A percentile compares a stretch with the other conserved stretches of the same genome.
These are phyloP conservation scores for Naganishia friedmannii DNA, from an alignment of 768 basidiomycete species.

Conservation along the genomic window DNA sequence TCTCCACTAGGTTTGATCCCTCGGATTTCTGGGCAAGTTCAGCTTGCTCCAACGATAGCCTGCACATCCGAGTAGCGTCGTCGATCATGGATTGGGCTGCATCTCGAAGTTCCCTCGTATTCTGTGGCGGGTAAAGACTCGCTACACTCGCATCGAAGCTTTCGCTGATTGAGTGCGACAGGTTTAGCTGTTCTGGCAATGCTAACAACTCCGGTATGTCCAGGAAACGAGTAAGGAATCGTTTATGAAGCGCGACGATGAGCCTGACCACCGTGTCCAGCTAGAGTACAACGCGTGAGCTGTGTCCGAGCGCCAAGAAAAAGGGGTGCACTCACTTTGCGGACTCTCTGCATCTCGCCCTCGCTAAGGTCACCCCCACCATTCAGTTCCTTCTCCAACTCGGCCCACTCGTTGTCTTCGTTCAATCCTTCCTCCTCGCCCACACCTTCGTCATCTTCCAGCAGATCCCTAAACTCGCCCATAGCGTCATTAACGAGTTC, in stretches of 20 bases:
- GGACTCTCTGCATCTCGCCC: conserved; percentile 26
- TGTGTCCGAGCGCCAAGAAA: too few relatives aligned
- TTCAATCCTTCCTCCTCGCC: conserved; percentile 26
- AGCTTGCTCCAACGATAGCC: conserved; percentile 7
- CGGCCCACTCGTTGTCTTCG: conserved; percentile 31
- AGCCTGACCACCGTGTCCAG: conserved; percentile 24
- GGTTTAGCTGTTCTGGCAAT: conserved; percentile 7
- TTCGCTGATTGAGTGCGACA: conserved; percentile 21
- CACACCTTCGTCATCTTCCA: conserved; percentile 32
- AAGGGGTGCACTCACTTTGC: conserved; percentile 11
- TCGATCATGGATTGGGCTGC: conserved; percentile 14
- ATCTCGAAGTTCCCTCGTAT: neutral
- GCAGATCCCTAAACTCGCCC: conserved; percentile 32
- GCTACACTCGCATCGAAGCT: conserved; percentile 27
- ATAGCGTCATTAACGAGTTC: conserved; percentile 26
- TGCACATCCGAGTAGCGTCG: conserved; percentile 10
- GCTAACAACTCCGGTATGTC: neutral
- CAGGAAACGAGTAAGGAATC: conserved; percentile 16
- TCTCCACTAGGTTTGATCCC: neutral
- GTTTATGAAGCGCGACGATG: conserved; percentile 24
- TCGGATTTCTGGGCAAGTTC: neutral
- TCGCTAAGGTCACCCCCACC: conserved; percentile 20
- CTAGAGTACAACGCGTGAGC: neutral
- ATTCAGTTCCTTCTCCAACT: conserved; percentile 28
- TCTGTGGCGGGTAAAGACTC: conserved; percentile 31